Evolutionary conservation across 2,329 filamentous ascomycete genomes (phyloP).

Genomic region (Herpomyces periplanetae): DNA sequence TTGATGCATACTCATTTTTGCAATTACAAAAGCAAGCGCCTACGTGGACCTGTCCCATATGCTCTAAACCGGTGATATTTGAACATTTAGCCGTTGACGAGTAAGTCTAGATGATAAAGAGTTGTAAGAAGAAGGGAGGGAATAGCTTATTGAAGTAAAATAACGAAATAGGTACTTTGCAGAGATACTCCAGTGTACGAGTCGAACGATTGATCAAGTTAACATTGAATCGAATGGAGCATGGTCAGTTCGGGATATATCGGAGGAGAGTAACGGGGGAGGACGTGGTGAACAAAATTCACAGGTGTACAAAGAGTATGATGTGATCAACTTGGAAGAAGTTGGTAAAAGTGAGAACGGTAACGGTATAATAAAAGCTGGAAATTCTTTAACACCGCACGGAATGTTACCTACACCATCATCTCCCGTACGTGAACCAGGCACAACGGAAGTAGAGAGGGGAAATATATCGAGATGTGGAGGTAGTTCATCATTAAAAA

Average conservation of each 20-base stretch:
- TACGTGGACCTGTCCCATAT: constrained; percentile 84
- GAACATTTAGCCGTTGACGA: constrained; percentile 54
- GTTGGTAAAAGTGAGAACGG: too few species aligned
- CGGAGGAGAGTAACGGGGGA: too few species aligned
- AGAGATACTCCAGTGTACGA: constrained; percentile 39
- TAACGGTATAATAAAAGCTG: constrained; percentile 3
- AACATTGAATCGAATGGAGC: constrained; percentile 53
- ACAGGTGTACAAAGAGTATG: too few species aligned
- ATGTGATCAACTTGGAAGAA: too few species aligned
- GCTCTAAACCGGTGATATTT: constrained; percentile 43
- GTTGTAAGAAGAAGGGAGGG: neutral
- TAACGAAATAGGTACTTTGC: constrained; percentile 26
- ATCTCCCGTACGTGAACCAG: too few species aligned
- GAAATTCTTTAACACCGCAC: constrained; percentile 1
- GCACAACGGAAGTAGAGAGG: too few species aligned
- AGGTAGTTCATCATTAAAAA: too few species aligned
- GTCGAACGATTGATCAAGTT: constrained; percentile 33
- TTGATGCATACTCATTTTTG: constrained; percentile 65
- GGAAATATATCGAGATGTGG: too few species aligned
- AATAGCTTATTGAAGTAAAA: constrained; percentile 2
- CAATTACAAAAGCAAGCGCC: constrained; percentile 83
- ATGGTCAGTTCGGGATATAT: too few species aligned
- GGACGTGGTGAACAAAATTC: too few species aligned
- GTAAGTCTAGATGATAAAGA: constrained; percentile 11
- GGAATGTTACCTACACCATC: constrained; percentile 2